Evolutionary conservation across 1,284 basidiomycete genomes (phyloP), one percentile per base, ranked within the genome.

Genomic region (Austroboletus rostrupii): DNA sequence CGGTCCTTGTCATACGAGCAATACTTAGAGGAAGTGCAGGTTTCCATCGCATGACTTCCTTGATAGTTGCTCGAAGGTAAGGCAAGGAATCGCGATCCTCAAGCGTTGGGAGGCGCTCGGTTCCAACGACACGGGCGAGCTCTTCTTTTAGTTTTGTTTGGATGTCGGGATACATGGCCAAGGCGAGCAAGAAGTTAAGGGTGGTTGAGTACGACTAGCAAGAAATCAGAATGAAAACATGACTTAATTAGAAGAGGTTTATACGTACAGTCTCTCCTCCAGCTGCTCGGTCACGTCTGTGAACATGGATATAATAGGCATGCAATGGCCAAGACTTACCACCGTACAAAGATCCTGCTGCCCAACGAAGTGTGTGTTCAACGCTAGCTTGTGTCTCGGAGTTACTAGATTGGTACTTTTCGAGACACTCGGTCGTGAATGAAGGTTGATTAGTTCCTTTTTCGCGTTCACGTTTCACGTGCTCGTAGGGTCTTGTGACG

Each of bases 31-130:
- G 65, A 23, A 60, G 56, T 1, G 60, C 58, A 21, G 61, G 63
- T 35, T 57, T 53, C 62, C 65, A 68, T 10, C 62, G 51, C 37
- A 61, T 37, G 2, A 60, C 55, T 50, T 70, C 69, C 12, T 56
- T 61, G 31, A 68, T 53, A 7, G 64, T 39, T 3, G 67, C 67
- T 37, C 64, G 57, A 11, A 67, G 53, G 40, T 70, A 70, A 3
- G 64, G 68, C 23, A 71, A 45, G 9, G 52, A 47, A 35, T 61
- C 57, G n/a, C 59, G 56, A 53, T 71, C 69, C 6, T 52, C 45
- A 29, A 70, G 55, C 10, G 43, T 49, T 8, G 69, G 69, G 16
- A 69, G 52, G 29, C 66, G 56, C 1, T 65, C 60, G 1, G 35
- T 49, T n/a, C 66, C 54, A 21, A 55, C 45, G 12, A 53, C 65